Evolutionary conservation across 208 protist genomes (phyloP).

Genomic region (Acanthamoeba royreba): DNA sequence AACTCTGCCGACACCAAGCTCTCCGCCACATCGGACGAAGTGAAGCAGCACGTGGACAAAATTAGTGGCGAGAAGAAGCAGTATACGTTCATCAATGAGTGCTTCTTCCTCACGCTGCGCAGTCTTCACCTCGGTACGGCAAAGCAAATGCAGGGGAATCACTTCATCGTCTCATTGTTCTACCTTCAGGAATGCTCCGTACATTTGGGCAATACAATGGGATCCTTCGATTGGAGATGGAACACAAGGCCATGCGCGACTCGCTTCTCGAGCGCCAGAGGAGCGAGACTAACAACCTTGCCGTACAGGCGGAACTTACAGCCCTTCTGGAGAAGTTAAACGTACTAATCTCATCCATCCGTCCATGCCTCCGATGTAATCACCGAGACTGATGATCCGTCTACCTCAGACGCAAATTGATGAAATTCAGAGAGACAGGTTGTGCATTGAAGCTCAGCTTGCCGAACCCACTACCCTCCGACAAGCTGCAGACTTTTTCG

Average conservation of each 20-base stretch:
- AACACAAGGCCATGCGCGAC: constrained; percentile 2
- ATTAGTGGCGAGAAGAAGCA: neutral
- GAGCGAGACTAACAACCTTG: neutral
- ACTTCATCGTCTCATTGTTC: neutral
- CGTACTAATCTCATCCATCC: too few relatives aligned
- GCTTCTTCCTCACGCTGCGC: constrained; percentile 63
- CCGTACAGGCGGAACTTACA: neutral
- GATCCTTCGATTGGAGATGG: neutral
- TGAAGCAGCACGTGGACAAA: constrained; percentile 30
- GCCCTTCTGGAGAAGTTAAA: neutral
- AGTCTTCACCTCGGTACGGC: constrained; percentile 51
- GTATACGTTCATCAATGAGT: constrained; percentile 61
- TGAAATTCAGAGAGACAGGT: neutral
- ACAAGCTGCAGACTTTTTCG: constrained; percentile 43
- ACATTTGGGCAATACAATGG: neutral
- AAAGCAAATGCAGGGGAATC: neutral
- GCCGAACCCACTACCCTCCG: constrained; percentile 44
- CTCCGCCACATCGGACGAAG: constrained; percentile 48
- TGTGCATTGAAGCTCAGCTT: constrained; percentile 53
- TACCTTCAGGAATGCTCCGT: neutral
- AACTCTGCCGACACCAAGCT: constrained; percentile 48
- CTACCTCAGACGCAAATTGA: neutral
- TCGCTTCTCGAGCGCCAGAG: neutral
- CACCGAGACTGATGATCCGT: neutral
- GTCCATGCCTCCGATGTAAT: neutral